Conservation (phyloP, 2,329 filamentous ascomycete genomes). For the Immersiporthe knoxdaviesiana region DNA sequence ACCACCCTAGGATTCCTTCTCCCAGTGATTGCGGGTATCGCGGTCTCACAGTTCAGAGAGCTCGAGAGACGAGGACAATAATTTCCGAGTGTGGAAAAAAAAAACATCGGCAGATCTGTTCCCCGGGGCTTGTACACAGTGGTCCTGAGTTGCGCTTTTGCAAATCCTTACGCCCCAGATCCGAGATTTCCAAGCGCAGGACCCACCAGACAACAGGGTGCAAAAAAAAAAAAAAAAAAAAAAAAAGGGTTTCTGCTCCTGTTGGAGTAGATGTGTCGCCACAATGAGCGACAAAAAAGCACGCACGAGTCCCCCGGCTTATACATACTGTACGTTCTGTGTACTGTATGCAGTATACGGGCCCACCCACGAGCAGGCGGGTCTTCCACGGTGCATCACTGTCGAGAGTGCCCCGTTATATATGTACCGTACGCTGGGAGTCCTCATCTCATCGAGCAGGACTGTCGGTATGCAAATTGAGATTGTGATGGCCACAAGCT, state of each 20-base stretch:
- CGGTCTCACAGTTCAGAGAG: neutral
- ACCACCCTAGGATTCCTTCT: neutral
- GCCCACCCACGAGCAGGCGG: conserved; percentile 12
- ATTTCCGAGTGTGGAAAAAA: neutral
- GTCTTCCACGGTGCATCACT: conserved; percentile 14
- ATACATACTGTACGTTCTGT: neutral
- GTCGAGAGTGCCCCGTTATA: neutral
- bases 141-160: neutral
- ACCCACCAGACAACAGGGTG: conserved; percentile 22
- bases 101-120: neutral
- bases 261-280: conserved; percentile 14
- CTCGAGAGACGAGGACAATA: neutral
- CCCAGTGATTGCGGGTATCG: neutral
- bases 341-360: neutral
- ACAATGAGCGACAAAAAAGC: conserved; percentile 20
- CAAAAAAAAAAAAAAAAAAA: too few relatives aligned
- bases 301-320: conserved; percentile 25
- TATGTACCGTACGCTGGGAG: neutral
- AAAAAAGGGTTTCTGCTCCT: conserved; percentile 12
- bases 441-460: neutral
- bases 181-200: conserved; percentile 22
- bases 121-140: neutral
- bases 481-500: neutral
- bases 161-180: conserved; percentile 11
- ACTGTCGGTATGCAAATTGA: neutral